Base-by-base conservation (phyloP, 345 rosid species). In the Dipteronia dyeriana region DNA sequence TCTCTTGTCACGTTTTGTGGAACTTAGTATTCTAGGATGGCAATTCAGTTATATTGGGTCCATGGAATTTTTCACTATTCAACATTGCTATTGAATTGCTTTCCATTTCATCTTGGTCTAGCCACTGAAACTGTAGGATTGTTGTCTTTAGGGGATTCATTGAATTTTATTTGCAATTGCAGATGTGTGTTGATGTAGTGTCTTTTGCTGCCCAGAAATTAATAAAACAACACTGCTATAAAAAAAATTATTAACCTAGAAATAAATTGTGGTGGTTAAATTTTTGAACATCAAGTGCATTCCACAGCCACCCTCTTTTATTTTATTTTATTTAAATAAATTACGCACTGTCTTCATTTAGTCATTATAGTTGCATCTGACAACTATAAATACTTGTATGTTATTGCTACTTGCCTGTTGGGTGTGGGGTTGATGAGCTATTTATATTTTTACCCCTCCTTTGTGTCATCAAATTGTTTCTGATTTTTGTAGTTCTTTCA, bases 401-500 rank as follows among this genome's bases (percentile, higher is more conserved):
- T 56, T 54, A 9, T 71, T 17, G 17, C 49, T 34, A 54, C 26
- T n/a, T n/a, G 17, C 3, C 22, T 54, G 9, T 26, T 71, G 62
- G 45, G 3, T 12, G 5, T 34, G 51, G 41, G n/a, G 41, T 56
- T 10, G 66, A 31, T 45, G 69, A 19, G 4, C 16, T 51, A 11
- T 54, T 26, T 53, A 60, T 45, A 45, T 45, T 45, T 45, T 45
- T 45, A 45, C 49, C 49, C 49, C 49, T 45, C 2, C 12, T 8
- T 10, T 45, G 49, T 45, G 49, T 45, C 49, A 9, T 34, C 26
- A 45, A 14, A 20, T 43, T 12, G 29, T 65, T 66, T 29, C 19
- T 81, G 39, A 31, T 78, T 49, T 62, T 22, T 19, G 16, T 65
- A 7, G 60, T 43, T 60, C 64, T 68, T 57, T 6, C 5, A 29